Conservation (phyloP, 768 basidiomycete genomes). For the Omphalotus guepiniiformis region DNA sequence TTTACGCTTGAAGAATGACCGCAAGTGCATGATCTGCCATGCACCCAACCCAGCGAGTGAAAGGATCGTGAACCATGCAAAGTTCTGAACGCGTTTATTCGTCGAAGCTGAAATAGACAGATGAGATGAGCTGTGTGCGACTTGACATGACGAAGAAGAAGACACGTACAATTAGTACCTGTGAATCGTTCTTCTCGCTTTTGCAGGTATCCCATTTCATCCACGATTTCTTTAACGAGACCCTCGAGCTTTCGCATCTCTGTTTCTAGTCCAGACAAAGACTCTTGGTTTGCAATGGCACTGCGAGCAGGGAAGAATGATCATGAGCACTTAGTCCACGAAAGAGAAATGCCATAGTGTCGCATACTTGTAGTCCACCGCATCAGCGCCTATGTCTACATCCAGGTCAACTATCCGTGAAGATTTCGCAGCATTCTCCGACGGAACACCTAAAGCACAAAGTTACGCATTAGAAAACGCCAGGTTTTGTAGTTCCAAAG, state of each 20-base stretch:
- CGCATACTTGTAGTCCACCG: slow-evolving; percentile 95
- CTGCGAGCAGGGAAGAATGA: too few species aligned
- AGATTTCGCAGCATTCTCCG: slow-evolving; percentile 44
- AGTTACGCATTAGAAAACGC: not conserved
- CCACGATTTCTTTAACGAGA: slow-evolving; percentile 88
- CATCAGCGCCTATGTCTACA: slow-evolving; percentile 96
- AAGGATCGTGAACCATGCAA: slow-evolving; percentile 84
- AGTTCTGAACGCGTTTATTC: slow-evolving; percentile 85
- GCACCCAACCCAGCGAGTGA: slow-evolving; percentile 76
- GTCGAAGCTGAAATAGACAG: slow-evolving; percentile 67
- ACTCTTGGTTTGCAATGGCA: slow-evolving; percentile 98
- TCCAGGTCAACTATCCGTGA: slow-evolving; percentile 84
- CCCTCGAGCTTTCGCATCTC: slow-evolving; percentile 99
- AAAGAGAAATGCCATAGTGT: not conserved
- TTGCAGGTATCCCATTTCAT: slow-evolving; percentile 91
- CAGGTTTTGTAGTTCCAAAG: not conserved
- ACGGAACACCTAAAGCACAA: slow-evolving; percentile 37
- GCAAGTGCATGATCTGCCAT: slow-evolving; percentile 95
- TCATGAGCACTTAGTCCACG: slow-evolving; percentile 5
- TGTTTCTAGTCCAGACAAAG: slow-evolving; percentile 89
- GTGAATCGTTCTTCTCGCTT: slow-evolving; percentile 85
- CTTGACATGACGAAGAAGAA: not conserved
- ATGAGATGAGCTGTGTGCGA: slow-evolving; percentile 3
- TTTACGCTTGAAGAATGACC: slow-evolving; percentile 94
- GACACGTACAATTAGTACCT: slow-evolving; percentile 77